Base-by-base conservation (phyloP, 2,329 filamentous ascomycete species). In the Fusarium compactum region DNA sequence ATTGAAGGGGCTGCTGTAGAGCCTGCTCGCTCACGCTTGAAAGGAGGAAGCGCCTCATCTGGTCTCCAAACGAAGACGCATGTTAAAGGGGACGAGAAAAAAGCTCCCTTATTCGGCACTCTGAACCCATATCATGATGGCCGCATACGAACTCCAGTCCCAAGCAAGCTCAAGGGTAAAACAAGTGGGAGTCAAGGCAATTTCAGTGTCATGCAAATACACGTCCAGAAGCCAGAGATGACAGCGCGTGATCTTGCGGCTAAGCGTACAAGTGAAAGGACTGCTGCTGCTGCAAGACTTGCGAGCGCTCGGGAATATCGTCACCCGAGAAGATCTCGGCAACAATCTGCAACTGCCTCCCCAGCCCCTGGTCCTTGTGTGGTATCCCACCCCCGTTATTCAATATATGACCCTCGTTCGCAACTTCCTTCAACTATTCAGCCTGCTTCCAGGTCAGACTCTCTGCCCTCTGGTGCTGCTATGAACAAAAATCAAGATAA, bases 181-280 rank as follows among this genome's bases (percentile, higher is more conserved):
- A 85, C 86, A 22, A 84, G 86, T 67, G 81, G 82, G 27, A 85
- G 84, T 72, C 86, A 86, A 64, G 88, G 88, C 29, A 89, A 89
- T 70, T 91, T 91, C 76, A 82, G 84, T 47, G 86, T 90, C 43
- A 89, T 91, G 84, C 87, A 89, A 60, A 89, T 91, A 81, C 84
- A 85, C 34, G 80, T 87, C 27, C 74, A 80, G 59, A 82, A 79
- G 74, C 79, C 81, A 66, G 82, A 84, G 61, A 82, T 84, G 41
- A 80, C 84, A 53, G 81, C 84, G 43, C 81, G 86, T 50, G 83
- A 86, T 74, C 84, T 85, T 54, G 84, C 86, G 47, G 88, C 88
- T 8, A 88, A 89, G 76, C 85, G 87, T 53, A 86, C 87, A 15
- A 91, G 89, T 73, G 88, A 91, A 75, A 86, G 83, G 70, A 90